Evolutionary conservation across 176 grass and related monocot species (phyloP), one percentile per base, ranked within the genome.

Genomic region (Oryza glaberrima): DNA sequence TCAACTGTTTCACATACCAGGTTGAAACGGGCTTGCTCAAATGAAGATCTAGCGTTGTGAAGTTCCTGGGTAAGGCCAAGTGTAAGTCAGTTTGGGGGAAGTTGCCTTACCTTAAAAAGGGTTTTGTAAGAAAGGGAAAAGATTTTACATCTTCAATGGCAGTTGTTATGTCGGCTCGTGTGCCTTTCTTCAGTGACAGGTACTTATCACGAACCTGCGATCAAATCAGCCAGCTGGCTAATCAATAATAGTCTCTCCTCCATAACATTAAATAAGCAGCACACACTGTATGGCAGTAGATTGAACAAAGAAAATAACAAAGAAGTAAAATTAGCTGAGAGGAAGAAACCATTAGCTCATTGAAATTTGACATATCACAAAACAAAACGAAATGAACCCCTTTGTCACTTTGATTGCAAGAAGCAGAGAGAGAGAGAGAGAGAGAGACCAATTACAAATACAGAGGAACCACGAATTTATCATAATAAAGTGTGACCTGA

Each of bases 21-120:
- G 86, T 94, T 99, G 76, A 99, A 99, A 82, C 96, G 96, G 79
- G 93, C 88, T 92, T 95, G 92, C 84, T 99, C 96, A 92, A 96
- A 99, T 75, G 91, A 88, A 79, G 96, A 96, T 75, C 88, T 99
- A 72, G 96, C 88, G 81, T 83, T 99, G 78, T 99, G 76, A 54
- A 99, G 89, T 85, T 96, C 97, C 97, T 99, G 80, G 80, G 82
- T 78, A 63, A 66, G 43, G 67, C 49, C 77, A 92, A 73, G 81
- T 71, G 17, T 63, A 85, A 51, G 67, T 85, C 32, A 79, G 46
- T 86, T 67, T 19, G 38, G 64, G 68, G 40, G 9, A 51, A 58
- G 19, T n/a, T 82, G 44, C 56, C 64, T 88, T 82, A 72, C 38
- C 45, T 88, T 68, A 19, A 75, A 82, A 61, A 88, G 61, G 19